Evolutionary conservation across 768 basidiomycete species (phyloP).

Genomic region (Termitomyces sp.): DNA sequence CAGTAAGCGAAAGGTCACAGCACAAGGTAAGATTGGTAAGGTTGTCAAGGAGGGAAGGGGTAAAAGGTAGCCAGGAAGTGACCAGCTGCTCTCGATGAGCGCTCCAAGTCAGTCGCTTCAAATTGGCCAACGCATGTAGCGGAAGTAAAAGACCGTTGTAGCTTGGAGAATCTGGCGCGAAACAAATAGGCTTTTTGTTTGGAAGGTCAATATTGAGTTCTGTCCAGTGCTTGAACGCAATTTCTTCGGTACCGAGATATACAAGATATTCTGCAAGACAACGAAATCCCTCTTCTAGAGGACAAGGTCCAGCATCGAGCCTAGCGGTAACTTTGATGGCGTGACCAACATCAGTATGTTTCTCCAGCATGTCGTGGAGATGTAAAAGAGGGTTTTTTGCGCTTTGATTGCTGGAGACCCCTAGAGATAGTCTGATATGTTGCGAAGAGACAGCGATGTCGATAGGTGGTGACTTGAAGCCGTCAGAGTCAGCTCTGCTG

Average conservation of each 20-base stretch:
- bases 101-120: conserved; percentile 4
- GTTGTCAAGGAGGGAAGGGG: background rate
- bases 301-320: background rate
- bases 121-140: background rate
- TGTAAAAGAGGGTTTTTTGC: background rate
- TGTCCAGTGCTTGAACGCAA: background rate
- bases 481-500: background rate
- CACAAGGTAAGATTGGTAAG: conserved; percentile 3
- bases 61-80: conserved; percentile 8
- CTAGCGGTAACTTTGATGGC: background rate
- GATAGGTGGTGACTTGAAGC: background rate
- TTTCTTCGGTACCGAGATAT: background rate
- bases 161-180: background rate
- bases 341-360: background rate
- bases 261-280: background rate
- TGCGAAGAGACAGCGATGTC: background rate
- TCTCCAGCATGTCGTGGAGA: background rate
- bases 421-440: background rate
- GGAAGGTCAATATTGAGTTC: background rate
- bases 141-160: background rate
- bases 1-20: background rate
- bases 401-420: background rate
- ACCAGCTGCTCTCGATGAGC: conserved; percentile 3
- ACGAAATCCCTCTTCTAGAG: background rate
- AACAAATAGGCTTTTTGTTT: background rate